phyloP scores from a whole-genome alignment of 805 yeast genomes.

The Lipomyces kockii region DNA sequence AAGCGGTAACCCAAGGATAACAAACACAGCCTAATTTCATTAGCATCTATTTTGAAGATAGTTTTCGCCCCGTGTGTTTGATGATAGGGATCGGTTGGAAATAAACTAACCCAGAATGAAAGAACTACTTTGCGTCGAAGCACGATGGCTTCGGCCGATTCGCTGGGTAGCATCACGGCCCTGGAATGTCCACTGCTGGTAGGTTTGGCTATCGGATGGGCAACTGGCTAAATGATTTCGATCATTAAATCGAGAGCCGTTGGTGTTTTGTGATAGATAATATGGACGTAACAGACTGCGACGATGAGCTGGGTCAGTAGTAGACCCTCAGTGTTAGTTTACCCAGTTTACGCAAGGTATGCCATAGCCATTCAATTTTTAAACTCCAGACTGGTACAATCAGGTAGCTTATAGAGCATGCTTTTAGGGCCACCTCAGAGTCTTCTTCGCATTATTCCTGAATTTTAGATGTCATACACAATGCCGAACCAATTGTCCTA shows the following conservation, averaged over 20 bases:
- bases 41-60: background rate
- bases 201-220: background rate
- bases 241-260: background rate
- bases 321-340: too few relatives aligned
- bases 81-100: background rate
- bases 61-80: background rate
- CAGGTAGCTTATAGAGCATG: too few relatives aligned
- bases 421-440: too few relatives aligned
- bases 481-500: background rate
- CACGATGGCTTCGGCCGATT: constrained; percentile 13
- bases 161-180: constrained; percentile 10
- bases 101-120: constrained; percentile 32
- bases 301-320: too few relatives aligned
- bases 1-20: constrained; percentile 59
- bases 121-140: constrained; percentile 33
- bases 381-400: too few relatives aligned
- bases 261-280: background rate
- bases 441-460: too few relatives aligned
- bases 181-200: constrained; percentile 1
- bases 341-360: too few relatives aligned
- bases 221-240: background rate
- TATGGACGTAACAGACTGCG: too few relatives aligned
- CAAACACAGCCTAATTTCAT: constrained; percentile 37
- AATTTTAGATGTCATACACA: too few relatives aligned
- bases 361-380: too few relatives aligned